Conservation (phyloP, 108 stramenopile genomes). For the Heterococcus sp. region DNA sequence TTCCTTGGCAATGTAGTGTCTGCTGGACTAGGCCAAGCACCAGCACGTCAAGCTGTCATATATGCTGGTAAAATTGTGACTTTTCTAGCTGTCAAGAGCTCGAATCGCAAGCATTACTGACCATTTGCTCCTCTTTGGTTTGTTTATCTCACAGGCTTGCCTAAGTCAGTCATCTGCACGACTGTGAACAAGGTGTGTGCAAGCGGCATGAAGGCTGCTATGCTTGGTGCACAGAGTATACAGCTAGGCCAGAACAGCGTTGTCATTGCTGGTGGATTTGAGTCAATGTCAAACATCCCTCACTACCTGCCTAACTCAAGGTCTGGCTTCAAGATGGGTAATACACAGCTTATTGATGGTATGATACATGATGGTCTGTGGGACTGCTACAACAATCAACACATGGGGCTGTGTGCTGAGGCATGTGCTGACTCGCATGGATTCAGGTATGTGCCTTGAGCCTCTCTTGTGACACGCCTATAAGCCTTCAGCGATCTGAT, state of each 20-base stretch:
- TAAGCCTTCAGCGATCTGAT: too few species aligned
- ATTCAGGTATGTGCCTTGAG: too few species aligned
- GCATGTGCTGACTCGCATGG: slow-evolving; percentile 70
- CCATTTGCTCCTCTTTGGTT: neutral
- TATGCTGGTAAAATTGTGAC: slow-evolving; percentile 24
- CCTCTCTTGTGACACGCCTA: too few species aligned
- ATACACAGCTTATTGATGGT: slow-evolving; percentile 68
- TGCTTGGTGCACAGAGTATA: slow-evolving; percentile 53
- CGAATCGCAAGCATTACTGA: neutral
- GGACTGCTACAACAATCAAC: slow-evolving; percentile 90
- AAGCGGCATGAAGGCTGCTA: slow-evolving; percentile 82
- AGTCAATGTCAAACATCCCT: slow-evolving; percentile 92
- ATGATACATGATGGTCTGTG: slow-evolving; percentile 87
- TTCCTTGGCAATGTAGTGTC: slow-evolving; percentile 91
- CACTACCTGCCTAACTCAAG: slow-evolving; percentile 73
- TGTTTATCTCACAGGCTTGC: slow-evolving; percentile 62
- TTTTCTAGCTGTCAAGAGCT: neutral
- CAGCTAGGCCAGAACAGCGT: slow-evolving; percentile 31
- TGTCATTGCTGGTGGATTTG: slow-evolving; percentile 88
- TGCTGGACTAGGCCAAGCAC: slow-evolving; percentile 93
- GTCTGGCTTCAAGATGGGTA: slow-evolving; percentile 60
- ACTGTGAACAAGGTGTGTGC: slow-evolving; percentile 95
- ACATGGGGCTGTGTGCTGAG: slow-evolving; percentile 96
- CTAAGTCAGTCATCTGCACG: slow-evolving; percentile 51
- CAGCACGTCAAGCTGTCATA: slow-evolving; percentile 63